A percentile compares a stretch with the other conserved stretches of the same genome.
phyloP scores from a whole-genome alignment of 257 asterid species.

The Solanum tarijense region DNA sequence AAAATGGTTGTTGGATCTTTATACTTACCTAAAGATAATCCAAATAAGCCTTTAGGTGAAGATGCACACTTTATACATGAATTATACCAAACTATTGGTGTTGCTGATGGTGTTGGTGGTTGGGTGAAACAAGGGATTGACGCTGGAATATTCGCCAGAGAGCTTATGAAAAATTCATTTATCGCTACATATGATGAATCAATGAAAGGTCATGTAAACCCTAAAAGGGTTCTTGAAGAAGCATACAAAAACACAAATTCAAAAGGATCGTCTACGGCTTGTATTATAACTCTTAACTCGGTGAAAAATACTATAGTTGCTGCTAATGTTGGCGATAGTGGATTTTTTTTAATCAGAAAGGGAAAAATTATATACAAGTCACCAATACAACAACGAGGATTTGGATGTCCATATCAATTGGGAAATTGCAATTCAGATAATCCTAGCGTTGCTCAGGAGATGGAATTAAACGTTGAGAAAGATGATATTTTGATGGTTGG shows the following conservation, averaged over 20 bases:
- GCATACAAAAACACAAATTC: conserved; percentile 4
- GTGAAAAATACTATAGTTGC: not conserved
- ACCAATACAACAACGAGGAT: not conserved
- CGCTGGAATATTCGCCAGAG: conserved; percentile 8
- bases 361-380: conserved; percentile 4
- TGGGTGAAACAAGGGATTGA: conserved; percentile 9
- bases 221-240: not conserved
- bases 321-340: conserved; percentile 10
- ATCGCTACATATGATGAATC: not conserved
- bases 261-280: conserved; percentile 17
- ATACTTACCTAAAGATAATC: conserved; percentile 5
- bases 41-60: conserved; percentile 8
- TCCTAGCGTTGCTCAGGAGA: conserved; percentile 7
- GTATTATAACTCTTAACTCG: conserved; percentile 8
- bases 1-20: not conserved
- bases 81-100: conserved; percentile 7
- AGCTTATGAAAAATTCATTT: not conserved
- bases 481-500: conserved; percentile 9
- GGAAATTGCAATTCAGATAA: not conserved
- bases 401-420: conserved; percentile 16
- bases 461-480: not conserved
- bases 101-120: conserved; percentile 9
- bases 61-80: conserved; percentile 18
- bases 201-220: not conserved
- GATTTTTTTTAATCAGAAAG: conserved; percentile 9